These are phyloP conservation scores for Microbotryomycetes sp. DNA, from an alignment of 1,284 basidiomycete genomes.

Conservation along the genomic window DNA sequence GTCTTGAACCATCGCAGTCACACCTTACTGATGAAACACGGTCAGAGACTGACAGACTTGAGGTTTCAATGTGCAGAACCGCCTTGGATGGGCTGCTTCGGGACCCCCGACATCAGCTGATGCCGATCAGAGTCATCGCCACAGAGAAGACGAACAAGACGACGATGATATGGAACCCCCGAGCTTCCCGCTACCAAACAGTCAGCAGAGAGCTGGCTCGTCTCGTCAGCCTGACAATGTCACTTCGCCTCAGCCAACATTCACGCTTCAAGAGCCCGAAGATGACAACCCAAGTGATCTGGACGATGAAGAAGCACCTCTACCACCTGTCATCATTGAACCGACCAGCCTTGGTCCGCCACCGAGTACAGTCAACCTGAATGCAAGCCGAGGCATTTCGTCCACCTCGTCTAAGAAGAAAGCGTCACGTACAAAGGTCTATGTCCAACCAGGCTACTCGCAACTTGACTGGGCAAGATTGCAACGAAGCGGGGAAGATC, in stretches of 20 bases:
- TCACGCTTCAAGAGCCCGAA: conserved; percentile 41
- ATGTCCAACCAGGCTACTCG: conserved; percentile 81
- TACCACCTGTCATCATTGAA: conserved; percentile 54
- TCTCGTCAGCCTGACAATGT: conserved; percentile 22
- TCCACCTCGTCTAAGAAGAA: not conserved
- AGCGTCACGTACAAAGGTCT: conserved; percentile 62
- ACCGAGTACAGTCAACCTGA: conserved; percentile 50
- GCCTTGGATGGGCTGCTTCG: not conserved
- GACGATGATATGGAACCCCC: conserved; percentile 66
- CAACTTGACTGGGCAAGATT: conserved; percentile 91
- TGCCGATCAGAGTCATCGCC: not conserved
- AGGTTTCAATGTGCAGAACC: not conserved
- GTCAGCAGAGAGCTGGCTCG: conserved; percentile 61
- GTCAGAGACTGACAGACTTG: not conserved
- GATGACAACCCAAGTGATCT: conserved; percentile 23
- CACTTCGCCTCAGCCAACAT: conserved; percentile 39
- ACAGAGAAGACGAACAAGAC: conserved; percentile 46
- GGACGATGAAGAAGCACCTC: conserved; percentile 40
- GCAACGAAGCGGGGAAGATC: conserved; percentile 62
- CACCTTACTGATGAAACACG: not conserved
- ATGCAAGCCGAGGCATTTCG: not conserved
- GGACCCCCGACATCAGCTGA: not conserved
- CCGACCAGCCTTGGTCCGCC: conserved; percentile 49
- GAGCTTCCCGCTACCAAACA: conserved; percentile 71
- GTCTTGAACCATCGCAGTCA: no score